Evolutionary conservation across 257 asterid genomes (phyloP).

Genomic region (Capsicum rhomboideum): DNA sequence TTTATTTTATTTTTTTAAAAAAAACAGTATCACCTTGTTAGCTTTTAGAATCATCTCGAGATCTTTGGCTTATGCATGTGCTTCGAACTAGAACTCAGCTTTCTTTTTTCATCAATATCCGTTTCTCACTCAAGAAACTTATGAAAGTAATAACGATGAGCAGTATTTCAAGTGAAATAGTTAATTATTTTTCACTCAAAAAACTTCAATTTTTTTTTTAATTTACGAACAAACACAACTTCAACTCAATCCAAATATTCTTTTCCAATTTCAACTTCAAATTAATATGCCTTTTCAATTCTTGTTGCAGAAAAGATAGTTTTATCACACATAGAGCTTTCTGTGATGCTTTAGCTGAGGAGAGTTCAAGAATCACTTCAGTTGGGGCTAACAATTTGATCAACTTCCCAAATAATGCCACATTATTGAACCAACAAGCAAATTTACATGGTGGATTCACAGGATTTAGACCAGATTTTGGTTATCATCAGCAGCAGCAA

Average conservation of each 20-base stretch:
- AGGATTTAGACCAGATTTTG: slow-evolving; percentile 21
- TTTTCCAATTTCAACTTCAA: neutral
- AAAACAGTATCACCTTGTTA: neutral
- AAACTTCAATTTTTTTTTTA: too few relatives aligned
- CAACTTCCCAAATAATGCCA: slow-evolving; percentile 19
- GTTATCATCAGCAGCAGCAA: slow-evolving; percentile 24
- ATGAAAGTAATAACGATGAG: too few relatives aligned
- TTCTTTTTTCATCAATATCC: neutral
- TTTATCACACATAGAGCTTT: slow-evolving; percentile 91
- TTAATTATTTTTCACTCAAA: neutral
- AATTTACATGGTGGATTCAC: slow-evolving; percentile 18
- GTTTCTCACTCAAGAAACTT: too few relatives aligned
- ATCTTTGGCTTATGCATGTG: too few relatives aligned
- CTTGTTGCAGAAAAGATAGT: slow-evolving; percentile 59
- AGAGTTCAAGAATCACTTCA: slow-evolving; percentile 47
- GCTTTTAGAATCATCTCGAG: neutral
- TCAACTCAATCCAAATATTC: neutral
- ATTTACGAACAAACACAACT: neutral
- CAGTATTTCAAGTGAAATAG: too few relatives aligned
- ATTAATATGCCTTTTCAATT: neutral
- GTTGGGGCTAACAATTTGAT: slow-evolving; percentile 29
- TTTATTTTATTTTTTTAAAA: too few relatives aligned
- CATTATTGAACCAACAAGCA: slow-evolving; percentile 10
- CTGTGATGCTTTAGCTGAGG: slow-evolving; percentile 82
- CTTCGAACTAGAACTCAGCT: neutral